These are phyloP conservation scores for Lentinula boryana DNA, from an alignment of 768 basidiomycete species.

Conservation along the genomic window DNA sequence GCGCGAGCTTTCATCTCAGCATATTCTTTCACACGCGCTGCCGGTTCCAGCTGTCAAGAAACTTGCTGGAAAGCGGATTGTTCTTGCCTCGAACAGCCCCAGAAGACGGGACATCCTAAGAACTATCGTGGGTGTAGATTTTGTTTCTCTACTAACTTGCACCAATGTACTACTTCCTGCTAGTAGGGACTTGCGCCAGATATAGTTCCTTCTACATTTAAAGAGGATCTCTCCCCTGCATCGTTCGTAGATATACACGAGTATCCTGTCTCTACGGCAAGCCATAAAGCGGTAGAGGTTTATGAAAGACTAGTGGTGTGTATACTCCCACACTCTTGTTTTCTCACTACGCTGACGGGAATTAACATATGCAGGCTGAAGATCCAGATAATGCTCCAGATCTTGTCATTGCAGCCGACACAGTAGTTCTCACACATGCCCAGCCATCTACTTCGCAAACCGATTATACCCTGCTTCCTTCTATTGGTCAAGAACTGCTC, in stretches of 20 bases:
- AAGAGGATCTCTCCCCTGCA: constrained; percentile 64
- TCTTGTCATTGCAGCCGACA: constrained; percentile 91
- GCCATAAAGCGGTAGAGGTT: constrained; percentile 80
- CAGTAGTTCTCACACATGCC: constrained; percentile 83
- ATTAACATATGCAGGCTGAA: constrained; percentile 26
- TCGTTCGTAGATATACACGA: constrained; percentile 68
- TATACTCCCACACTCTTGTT: neutral
- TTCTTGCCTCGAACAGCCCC: constrained; percentile 85
- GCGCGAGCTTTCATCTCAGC: constrained; percentile 15
- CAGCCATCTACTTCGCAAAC: constrained; percentile 52
- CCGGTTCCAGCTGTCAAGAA: constrained; percentile 56
- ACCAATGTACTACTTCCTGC: neutral
- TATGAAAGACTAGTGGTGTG: constrained; percentile 76
- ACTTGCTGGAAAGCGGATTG: constrained; percentile 67
- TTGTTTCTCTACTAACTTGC: neutral
- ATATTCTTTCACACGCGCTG: constrained; percentile 63
- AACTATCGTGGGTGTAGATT: constrained; percentile 53
- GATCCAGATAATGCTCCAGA: constrained; percentile 69
- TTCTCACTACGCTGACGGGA: neutral
- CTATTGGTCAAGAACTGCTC: constrained; percentile 62
- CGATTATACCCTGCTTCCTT: constrained; percentile 48
- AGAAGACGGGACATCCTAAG: constrained; percentile 79
- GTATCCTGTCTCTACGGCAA: constrained; percentile 73
- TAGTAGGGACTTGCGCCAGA: constrained; percentile 48
- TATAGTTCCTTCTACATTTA: constrained; percentile 71